These are phyloP conservation scores for Monilinia fructicola DNA, from an alignment of 2,329 filamentous ascomycete genomes.

Conservation along the genomic window DNA sequence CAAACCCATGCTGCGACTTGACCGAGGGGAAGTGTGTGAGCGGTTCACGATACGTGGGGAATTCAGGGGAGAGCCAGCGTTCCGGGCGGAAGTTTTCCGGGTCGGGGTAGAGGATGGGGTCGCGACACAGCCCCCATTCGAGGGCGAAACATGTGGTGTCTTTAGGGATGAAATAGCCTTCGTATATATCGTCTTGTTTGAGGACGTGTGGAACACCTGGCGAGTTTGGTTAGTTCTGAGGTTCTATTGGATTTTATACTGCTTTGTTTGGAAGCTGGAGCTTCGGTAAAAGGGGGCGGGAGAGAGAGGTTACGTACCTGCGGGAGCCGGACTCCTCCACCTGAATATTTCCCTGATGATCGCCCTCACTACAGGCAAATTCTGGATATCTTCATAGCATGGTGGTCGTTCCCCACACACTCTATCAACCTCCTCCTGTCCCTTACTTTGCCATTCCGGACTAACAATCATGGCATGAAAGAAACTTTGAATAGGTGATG, in stretches of 20 bases:
- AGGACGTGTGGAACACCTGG: conserved; percentile 55
- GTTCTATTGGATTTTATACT: conserved; percentile 30
- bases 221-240: conserved; percentile 38
- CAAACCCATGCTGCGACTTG: conserved; percentile 50
- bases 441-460: conserved; percentile 30
- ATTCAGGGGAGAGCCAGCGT: conserved; percentile 19
- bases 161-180: conserved; percentile 36
- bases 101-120: conserved; percentile 44
- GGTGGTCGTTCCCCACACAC: conserved; percentile 52
- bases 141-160: conserved; percentile 42
- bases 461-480: conserved; percentile 32
- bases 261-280: conserved; percentile 34
- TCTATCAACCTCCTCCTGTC: conserved; percentile 48
- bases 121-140: conserved; percentile 32
- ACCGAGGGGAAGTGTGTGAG: conserved; percentile 40
- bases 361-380: conserved; percentile 47
- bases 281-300: not conserved
- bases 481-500: conserved; percentile 38
- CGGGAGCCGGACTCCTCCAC: conserved; percentile 23
- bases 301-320: conserved; percentile 36
- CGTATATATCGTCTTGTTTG: conserved; percentile 55
- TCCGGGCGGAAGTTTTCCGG: conserved; percentile 47
- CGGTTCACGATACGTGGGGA: conserved; percentile 44
- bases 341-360: conserved; percentile 47
- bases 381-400: conserved; percentile 46